Conservation (phyloP, 192 early-diverging fungal species). For the Spinellus fusiger region DNA sequence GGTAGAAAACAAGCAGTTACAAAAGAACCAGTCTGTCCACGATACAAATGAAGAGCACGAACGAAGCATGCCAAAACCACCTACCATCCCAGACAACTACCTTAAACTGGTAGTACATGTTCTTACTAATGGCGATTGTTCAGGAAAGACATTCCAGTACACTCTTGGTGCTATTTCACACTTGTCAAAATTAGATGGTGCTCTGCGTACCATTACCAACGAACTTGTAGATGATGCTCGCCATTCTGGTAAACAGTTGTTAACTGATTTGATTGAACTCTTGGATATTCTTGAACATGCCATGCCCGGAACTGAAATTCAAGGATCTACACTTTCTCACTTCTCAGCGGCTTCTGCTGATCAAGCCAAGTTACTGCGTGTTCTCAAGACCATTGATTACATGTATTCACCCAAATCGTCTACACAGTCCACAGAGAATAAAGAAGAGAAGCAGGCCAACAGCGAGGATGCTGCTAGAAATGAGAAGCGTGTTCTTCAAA, state of each 20-base stretch:
- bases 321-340: slow-evolving; percentile 63
- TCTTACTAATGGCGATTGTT: slow-evolving; percentile 83
- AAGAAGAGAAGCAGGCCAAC: slow-evolving; percentile 20
- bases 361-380: slow-evolving; percentile 88
- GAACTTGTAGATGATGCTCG: slow-evolving; percentile 72
- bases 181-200: slow-evolving; percentile 63
- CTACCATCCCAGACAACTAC: slow-evolving; percentile 76
- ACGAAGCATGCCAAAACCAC: slow-evolving; percentile 53
- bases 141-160: slow-evolving; percentile 91
- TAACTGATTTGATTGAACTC: slow-evolving; percentile 65
- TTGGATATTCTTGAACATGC: slow-evolving; percentile 46
- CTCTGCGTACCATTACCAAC: slow-evolving; percentile 68
- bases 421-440: slow-evolving; percentile 28
- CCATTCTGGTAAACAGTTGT: slow-evolving; percentile 58
- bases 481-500: slow-evolving; percentile 43
- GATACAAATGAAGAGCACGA: neutral
- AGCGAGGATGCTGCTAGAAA: slow-evolving; percentile 24
- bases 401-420: slow-evolving; percentile 52
- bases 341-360: slow-evolving; percentile 82
- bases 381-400: slow-evolving; percentile 94
- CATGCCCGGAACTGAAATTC: slow-evolving; percentile 62
- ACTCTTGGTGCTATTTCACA: slow-evolving; percentile 88
- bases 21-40: neutral
- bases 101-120: slow-evolving; percentile 86
- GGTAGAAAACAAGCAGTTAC: slow-evolving; percentile 29